Evolutionary conservation across 768 basidiomycete genomes (phyloP), one percentile per base, ranked within the genome.

Genomic region (Hygrophoropsis aurantiaca): DNA sequence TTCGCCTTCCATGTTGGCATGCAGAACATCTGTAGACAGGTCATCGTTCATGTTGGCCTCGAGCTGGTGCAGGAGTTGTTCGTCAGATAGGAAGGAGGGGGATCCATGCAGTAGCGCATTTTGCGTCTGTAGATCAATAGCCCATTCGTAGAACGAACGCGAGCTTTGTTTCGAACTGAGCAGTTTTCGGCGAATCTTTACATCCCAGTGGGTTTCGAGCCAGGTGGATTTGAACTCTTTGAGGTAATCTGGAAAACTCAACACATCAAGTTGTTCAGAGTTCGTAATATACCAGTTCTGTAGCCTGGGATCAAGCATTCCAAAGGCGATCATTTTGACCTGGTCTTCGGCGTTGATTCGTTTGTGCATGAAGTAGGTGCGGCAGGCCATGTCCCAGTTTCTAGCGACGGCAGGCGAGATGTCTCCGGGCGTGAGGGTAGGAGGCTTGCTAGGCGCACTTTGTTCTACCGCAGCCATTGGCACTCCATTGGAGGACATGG

Each of bases 31-130:
- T 3, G 24, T n/a, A 6, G 18, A 21, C 5, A 60, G 48, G 5
- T 53, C 39, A 1, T 24, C 26, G n/a, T 56, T 49, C 30, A 57
- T 40, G 9, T 42, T 39, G 11, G 57, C 51, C 23, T 55, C 49
- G n/a, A 58, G 50, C 25, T 46, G 46, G 13, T 52, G n/a, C 18
- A 37, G 37, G 6, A 59, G 46, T 3, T 3, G 9, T 3, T 18
- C 20, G 11, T 54, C 36, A 18, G 16, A 30, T 6, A 56, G 42
- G 34, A 50, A 42, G 3, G 46, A 47, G 16, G 50, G 20, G 2
- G 46, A 56, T 11, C 44, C 47, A 7, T 23, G 15, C 3, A 56
- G 50, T 2, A 61, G 42, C 11, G 24, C n/a, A 40, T 63, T 61
- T 1, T 43, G 10, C 3, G 35, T 26, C 2, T 42, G 42, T 2